Conservation (phyloP, 2,329 filamentous ascomycete species). For the Ustulina deusta region DNA sequence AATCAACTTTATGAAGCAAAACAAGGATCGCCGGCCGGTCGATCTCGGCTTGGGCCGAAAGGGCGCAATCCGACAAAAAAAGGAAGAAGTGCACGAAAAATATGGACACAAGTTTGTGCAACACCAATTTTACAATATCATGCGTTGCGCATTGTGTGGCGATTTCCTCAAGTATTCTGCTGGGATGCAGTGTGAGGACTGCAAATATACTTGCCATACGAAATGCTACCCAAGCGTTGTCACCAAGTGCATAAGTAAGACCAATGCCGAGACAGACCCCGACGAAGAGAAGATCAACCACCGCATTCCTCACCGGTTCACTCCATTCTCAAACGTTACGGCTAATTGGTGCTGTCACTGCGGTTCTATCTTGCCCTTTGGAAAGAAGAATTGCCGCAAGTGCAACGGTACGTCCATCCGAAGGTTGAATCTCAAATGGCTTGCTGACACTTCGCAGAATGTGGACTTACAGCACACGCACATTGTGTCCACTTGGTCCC, state of each 20-base stretch:
- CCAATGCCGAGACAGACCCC: slow-evolving; percentile 96
- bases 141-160: slow-evolving; percentile 97
- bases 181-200: slow-evolving; percentile 99
- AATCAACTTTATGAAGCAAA: slow-evolving; percentile 92
- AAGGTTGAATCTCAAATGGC: neutral
- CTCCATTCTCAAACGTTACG: slow-evolving; percentile 95
- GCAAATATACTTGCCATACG: slow-evolving; percentile 99
- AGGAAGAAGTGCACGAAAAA: slow-evolving; percentile 98
- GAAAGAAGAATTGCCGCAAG: slow-evolving; percentile 93
- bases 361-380: slow-evolving; percentile 93
- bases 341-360: slow-evolving; percentile 99
- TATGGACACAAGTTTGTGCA: slow-evolving; percentile 99
- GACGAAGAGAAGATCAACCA: slow-evolving; percentile 99
- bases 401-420: slow-evolving; percentile 75
- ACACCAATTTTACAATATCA: slow-evolving; percentile 99
- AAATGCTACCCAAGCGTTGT: slow-evolving; percentile 98
- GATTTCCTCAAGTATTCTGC: slow-evolving; percentile 99
- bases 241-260: slow-evolving; percentile 99
- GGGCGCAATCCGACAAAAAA: slow-evolving; percentile 95
- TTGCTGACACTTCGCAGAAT: slow-evolving; percentile 71
- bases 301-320: slow-evolving; percentile 96
- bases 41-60: slow-evolving; percentile 93
- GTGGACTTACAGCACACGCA: slow-evolving; percentile 88
- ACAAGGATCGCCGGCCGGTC: slow-evolving; percentile 82
- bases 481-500: slow-evolving; percentile 94